These are phyloP conservation scores for Crithidia sp. DNA, from an alignment of 208 protist genomes.

Conservation along the genomic window DNA sequence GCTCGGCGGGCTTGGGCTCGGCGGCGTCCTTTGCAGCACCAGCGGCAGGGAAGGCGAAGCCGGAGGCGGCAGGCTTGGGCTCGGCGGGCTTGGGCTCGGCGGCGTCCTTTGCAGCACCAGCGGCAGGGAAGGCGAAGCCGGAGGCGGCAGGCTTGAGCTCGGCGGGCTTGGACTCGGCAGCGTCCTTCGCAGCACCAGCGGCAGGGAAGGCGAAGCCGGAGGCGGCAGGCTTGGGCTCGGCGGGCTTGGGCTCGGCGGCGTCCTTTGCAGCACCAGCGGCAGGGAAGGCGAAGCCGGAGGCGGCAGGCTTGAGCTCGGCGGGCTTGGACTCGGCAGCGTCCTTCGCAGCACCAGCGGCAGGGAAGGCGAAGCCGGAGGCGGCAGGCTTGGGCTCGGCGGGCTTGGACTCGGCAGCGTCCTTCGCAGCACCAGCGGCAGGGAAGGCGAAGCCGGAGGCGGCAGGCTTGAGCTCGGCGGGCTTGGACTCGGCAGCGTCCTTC, in stretches of 20 bases:
- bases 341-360: conserved; percentile 8
- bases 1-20: no score
- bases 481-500: no score
- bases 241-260: not conserved
- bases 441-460: conserved; percentile 1
- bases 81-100: no score
- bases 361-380: not conserved
- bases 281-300: not conserved
- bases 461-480: not conserved
- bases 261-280: conserved; percentile 11
- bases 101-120: no score
- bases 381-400: not conserved
- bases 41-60: no score
- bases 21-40: no score
- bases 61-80: no score
- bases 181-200: no score
- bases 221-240: not conserved
- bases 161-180: no score
- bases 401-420: not conserved
- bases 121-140: no score
- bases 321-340: not conserved
- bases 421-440: not conserved
- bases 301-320: conserved; percentile 1
- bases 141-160: no score
- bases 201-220: no score